A percentile compares a stretch with the other conserved stretches of the same genome.
Conservation (phyloP, 208 protist genomes). For the Perkinsela sp. region DNA sequence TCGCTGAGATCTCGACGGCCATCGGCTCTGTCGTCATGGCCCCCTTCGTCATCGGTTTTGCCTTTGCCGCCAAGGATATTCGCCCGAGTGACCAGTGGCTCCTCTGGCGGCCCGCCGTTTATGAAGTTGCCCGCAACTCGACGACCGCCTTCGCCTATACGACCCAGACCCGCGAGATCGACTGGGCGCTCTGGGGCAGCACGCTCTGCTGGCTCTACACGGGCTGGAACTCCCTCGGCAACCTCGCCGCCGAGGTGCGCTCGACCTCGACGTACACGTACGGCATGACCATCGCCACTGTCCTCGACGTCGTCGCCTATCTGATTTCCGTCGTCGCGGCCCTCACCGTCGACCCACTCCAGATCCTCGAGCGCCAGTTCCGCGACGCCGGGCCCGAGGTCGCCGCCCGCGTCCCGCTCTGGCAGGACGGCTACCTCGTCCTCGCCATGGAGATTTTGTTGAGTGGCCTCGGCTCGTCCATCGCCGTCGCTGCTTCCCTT, state of each 20-base stretch:
- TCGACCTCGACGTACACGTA: slow-evolving; percentile 2
- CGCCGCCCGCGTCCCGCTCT: background rate
- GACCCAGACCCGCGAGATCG: background rate
- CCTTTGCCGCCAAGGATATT: background rate
- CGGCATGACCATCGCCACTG: slow-evolving; percentile 3
- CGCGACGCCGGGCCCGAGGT: background rate
- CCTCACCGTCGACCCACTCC: background rate
- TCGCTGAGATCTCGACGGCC: background rate
- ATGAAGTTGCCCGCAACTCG: background rate
- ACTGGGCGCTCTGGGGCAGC: background rate
- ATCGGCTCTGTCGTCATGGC: slow-evolving; percentile 3
- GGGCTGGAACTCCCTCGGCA: slow-evolving; percentile 4
- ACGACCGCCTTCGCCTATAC: background rate
- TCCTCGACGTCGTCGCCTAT: slow-evolving; percentile 5
- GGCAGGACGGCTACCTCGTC: slow-evolving; percentile 8
- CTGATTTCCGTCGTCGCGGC: slow-evolving; percentile 7
- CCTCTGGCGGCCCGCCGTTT: background rate
- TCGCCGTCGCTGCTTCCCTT: slow-evolving; percentile 5
- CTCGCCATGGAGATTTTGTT: slow-evolving; percentile 4
- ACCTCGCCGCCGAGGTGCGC: slow-evolving; percentile 7
- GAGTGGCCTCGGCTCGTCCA: slow-evolving; percentile 3
- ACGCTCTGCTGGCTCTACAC: slow-evolving; percentile 2
- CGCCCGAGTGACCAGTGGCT: background rate
- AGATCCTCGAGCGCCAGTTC: background rate
- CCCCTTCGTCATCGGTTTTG: slow-evolving; percentile 7